Evolutionary conservation across 768 basidiomycete genomes (phyloP).

Genomic region (Cystobasidium ongulense): DNA sequence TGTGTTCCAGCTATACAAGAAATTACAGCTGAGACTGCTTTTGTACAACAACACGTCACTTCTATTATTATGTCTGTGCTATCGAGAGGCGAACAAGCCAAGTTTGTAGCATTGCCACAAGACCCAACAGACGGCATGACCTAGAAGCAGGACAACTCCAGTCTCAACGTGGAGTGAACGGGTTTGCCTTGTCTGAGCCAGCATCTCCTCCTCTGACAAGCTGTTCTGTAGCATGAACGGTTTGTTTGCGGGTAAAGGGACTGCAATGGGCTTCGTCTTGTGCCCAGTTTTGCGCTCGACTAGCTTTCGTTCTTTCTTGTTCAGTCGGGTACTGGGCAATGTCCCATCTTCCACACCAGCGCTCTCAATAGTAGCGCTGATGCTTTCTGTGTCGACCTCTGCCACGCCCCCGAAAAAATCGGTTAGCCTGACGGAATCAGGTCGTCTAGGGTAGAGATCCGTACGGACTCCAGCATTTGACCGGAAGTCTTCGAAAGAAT

Average conservation of each 20-base stretch:
- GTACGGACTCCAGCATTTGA: slow-evolving; percentile 85
- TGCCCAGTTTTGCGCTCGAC: background rate
- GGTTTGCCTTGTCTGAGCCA: background rate
- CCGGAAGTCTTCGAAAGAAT: slow-evolving; percentile 63
- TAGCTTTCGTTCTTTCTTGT: background rate
- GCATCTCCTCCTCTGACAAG: background rate
- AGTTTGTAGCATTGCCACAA: background rate
- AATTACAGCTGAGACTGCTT: background rate
- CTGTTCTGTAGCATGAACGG: background rate
- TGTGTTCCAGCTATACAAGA: too few relatives aligned
- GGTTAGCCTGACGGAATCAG: slow-evolving; percentile 59
- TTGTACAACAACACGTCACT: background rate
- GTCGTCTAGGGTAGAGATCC: slow-evolving; percentile 63
- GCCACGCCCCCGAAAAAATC: slow-evolving; percentile 86
- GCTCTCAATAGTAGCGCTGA: too few relatives aligned
- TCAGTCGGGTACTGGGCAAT: background rate
- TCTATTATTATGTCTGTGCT: background rate
- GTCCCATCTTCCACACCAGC: too few relatives aligned
- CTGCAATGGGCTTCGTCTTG: background rate
- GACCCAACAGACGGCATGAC: background rate
- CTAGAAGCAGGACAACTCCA: background rate
- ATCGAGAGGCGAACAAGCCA: background rate
- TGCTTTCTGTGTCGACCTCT: slow-evolving; percentile 51
- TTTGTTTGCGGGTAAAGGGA: background rate
- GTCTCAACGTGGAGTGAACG: background rate